Base-by-base conservation (phyloP, 306 rosid species). In the Leucaena leucocephala region DNA sequence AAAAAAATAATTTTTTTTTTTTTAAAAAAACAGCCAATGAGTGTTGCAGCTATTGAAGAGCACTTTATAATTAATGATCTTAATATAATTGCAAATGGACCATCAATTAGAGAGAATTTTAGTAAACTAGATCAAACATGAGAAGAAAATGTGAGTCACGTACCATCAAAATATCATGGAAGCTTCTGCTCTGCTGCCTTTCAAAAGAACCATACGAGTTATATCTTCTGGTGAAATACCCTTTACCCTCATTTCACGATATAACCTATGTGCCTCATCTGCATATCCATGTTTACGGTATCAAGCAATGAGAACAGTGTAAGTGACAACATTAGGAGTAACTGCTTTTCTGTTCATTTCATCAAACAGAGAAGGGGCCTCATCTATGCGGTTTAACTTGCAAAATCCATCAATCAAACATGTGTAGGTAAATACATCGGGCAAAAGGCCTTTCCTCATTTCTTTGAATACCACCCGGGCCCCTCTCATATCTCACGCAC, bases 381-480 rank as follows among this genome's bases (percentile, higher is more conserved):
- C 17, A 83, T 90, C 91, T 83, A 90, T 81, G 71, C 72, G 77
- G 74, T 72, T 72, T 71, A 69, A 84, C 83, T 87, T 89, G 85
- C 86, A 85, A 73, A 65, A 91, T 50, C 84, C 91, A 84, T 87
- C 79, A 52, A 89, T 79, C 86, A 91, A 84, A 79, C 90, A 87
- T 19, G 90, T 88, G 78, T 87, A 88, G 33, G 95, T 85, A 77
- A 80, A 52, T 54, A 78, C 90, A 84, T 72, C 83, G 44, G 89
- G 93, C 16, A 50, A 79, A 80, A 68, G 77, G 48, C 86, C 90
- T 38, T 82, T 79, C 69, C 63, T 76, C 33, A 7, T 88, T 78
- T 85, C 86, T 72, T 78, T 54, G 78, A 76, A 85, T 86, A 88
- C 71, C 48, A 55, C 85, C 74, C 14, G 46, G 19, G 95, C 95